Evolutionary conservation across 805 yeast genomes (phyloP).

Genomic region (Teunomyces lycoperdinae): DNA sequence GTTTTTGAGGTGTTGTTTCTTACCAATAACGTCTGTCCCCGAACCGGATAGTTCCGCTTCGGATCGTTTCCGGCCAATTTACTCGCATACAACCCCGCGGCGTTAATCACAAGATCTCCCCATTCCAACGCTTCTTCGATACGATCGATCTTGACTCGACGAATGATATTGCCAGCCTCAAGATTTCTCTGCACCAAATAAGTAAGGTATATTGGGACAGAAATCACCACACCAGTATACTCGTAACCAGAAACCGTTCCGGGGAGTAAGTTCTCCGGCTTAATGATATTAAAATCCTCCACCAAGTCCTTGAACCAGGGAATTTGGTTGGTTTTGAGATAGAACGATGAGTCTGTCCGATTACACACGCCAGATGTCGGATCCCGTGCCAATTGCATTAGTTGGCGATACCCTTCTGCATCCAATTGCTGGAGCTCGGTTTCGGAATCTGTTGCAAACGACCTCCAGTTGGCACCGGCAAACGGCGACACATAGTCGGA

Average conservation of each 20-base stretch:
- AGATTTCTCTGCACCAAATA: slow-evolving; percentile 48
- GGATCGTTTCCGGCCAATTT: slow-evolving; percentile 44
- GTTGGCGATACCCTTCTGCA: slow-evolving; percentile 45
- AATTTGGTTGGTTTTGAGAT: slow-evolving; percentile 7
- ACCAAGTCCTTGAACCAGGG: slow-evolving; percentile 52
- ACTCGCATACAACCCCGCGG: slow-evolving; percentile 52
- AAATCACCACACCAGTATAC: slow-evolving; percentile 55
- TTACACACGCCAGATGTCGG: slow-evolving; percentile 46
- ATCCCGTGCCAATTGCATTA: slow-evolving; percentile 44
- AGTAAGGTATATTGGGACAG: slow-evolving; percentile 55
- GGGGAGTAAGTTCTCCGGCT: slow-evolving; percentile 36
- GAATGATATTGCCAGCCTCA: slow-evolving; percentile 47
- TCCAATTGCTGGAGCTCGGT: slow-evolving; percentile 33
- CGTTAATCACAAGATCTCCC: slow-evolving; percentile 54
- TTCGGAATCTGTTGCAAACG: slow-evolving; percentile 49
- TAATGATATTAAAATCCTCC: slow-evolving; percentile 35
- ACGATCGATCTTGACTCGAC: slow-evolving; percentile 38
- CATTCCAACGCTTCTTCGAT: slow-evolving; percentile 46
- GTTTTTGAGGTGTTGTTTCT: slow-evolving; percentile 36
- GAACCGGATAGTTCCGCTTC: slow-evolving; percentile 45
- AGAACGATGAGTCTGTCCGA: slow-evolving; percentile 11
- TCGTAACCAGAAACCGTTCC: slow-evolving; percentile 44
- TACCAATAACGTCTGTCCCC: slow-evolving; percentile 58
- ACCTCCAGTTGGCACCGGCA: slow-evolving; percentile 73
- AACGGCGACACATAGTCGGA: slow-evolving; percentile 60